A percentile compares a stretch with the other conserved stretches of the same genome.
phyloP scores from a whole-genome alignment of 2,329 filamentous ascomycete genomes.

The Beauveria bassiana region DNA sequence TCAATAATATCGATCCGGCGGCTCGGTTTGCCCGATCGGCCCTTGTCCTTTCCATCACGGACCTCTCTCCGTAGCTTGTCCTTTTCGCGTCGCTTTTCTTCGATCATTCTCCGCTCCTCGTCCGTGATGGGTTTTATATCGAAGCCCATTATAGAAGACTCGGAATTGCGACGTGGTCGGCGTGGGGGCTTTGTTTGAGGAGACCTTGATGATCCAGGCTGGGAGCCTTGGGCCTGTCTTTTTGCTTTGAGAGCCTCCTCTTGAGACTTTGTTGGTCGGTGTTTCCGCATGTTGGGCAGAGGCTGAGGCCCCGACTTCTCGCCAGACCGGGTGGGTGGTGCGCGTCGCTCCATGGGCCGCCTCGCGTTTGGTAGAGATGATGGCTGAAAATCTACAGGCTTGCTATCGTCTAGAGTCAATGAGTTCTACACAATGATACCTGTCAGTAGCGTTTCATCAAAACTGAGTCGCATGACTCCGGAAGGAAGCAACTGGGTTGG shows the following conservation, averaged over 20 bases:
- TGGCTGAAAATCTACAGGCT: slow-evolving; percentile 20
- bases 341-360: slow-evolving; percentile 9
- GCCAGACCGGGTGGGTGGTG: slow-evolving; percentile 5
- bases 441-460: slow-evolving; percentile 1
- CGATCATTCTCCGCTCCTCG: slow-evolving; percentile 35
- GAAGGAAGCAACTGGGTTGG: not conserved
- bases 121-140: slow-evolving; percentile 52
- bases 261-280: slow-evolving; percentile 58
- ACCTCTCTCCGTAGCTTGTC: slow-evolving; percentile 30
- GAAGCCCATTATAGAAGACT: slow-evolving; percentile 61
- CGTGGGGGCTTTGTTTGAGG: slow-evolving; percentile 35
- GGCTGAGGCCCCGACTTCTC: slow-evolving; percentile 11
- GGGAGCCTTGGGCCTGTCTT: slow-evolving; percentile 21
- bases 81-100: slow-evolving; percentile 13
- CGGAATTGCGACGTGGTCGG: slow-evolving; percentile 66
- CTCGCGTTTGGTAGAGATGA: slow-evolving; percentile 8
- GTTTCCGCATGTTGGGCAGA: slow-evolving; percentile 23
- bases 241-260: slow-evolving; percentile 52
- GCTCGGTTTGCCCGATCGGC: slow-evolving; percentile 39
- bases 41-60: slow-evolving; percentile 37
- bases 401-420: slow-evolving; percentile 57
- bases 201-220: slow-evolving; percentile 23
- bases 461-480: not conserved
- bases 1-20: slow-evolving; percentile 80
- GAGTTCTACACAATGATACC: slow-evolving; percentile 46